phyloP scores from a whole-genome alignment of 1,284 basidiomycete genomes.

The Apiotrichum brassicae region DNA sequence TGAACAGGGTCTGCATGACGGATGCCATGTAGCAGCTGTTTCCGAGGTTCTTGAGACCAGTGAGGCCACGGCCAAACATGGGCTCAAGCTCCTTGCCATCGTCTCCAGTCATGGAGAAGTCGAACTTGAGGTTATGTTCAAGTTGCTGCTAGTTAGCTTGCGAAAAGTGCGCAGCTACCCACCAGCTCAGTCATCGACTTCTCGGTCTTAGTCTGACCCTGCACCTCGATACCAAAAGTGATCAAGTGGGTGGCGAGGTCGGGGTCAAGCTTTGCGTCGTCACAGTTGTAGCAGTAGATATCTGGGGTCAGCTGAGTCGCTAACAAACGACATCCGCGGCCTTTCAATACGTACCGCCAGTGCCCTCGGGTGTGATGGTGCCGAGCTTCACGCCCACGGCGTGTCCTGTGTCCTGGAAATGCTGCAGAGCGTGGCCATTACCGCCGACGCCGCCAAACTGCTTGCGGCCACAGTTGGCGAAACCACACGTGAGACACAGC shows the following conservation, averaged over 20 bases:
- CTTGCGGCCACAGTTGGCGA: slow-evolving; percentile 83
- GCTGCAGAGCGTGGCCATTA: slow-evolving; percentile 82
- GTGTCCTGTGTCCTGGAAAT: slow-evolving; percentile 72
- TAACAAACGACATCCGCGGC: too few relatives aligned
- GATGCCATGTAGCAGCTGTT: slow-evolving; percentile 99
- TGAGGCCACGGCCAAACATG: slow-evolving; percentile 79
- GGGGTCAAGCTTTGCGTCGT: slow-evolving; percentile 79
- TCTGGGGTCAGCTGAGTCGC: slow-evolving; percentile 50
- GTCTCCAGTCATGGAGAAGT: slow-evolving; percentile 88
- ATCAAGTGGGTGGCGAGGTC: slow-evolving; percentile 68
- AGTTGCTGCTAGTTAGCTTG: slow-evolving; percentile 63
- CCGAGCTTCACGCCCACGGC: slow-evolving; percentile 88
- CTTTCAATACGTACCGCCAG: slow-evolving; percentile 57
- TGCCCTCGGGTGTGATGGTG: slow-evolving; percentile 92
- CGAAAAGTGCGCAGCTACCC: slow-evolving; percentile 22
- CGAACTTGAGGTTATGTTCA: slow-evolving; percentile 91
- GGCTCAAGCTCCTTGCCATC: slow-evolving; percentile 83
- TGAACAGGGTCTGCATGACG: slow-evolving; percentile 79
- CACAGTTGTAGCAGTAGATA: slow-evolving; percentile 89
- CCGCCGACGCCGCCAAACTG: slow-evolving; percentile 82
- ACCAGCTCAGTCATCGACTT: slow-evolving; percentile 96
- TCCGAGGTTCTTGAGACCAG: slow-evolving; percentile 86
- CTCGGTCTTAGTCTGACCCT: slow-evolving; percentile 81
- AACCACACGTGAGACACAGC: slow-evolving; percentile 92
- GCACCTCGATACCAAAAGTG: slow-evolving; percentile 81